Base-by-base conservation (phyloP, 352 stramenopile genomes). In the Phytopythium montanum region DNA sequence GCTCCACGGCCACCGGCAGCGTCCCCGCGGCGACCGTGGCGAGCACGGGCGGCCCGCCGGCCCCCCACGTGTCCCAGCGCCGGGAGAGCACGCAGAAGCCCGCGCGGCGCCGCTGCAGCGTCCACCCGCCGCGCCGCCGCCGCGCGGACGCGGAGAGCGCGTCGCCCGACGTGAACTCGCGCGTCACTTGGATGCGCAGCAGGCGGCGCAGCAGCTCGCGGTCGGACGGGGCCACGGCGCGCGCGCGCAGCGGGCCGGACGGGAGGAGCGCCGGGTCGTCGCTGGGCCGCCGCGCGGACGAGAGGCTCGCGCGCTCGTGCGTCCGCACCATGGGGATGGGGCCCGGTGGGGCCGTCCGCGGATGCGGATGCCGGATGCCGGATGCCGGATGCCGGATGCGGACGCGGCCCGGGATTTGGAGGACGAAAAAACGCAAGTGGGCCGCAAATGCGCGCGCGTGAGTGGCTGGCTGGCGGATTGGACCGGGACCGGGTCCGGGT, bases 151-250 rank as follows among this genome's bases (percentile, higher is more conserved):
- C 23, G 9, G n/a, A 18, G 2, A 42, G 31, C 13, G 66, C 51
- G 41, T 72, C 60, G 23, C 69, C 48, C 18, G 53, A 49, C 12
- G 64, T 44, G 51, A 56, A 56, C 51, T 56, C 51, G 31, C 19
- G 5, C 34, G 66, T 60, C 1, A 77, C 66, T 0, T 12, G 25
- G 3, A 77, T 59, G 36, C 55, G 63, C 29, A 70, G 66, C 19
- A 75, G 66, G 23, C 70, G 60, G 21, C 63, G 58, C 33, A 70
- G 42, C 23, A 74, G 46, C 36, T 77, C 63, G 48, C 56, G 64
- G 46, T 77, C 66, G 10, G 28, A 59, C 7, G 70, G 56, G 7
- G 54, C 57, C 7, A 77, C 69, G 33, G 66, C 68, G 16, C 69
- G 63, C 21, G 23, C 19, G 19, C 51, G 51, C 19, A 56, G 21